phyloP scores from a whole-genome alignment of 2,329 filamentous ascomycete genomes.

The Epichloe gansuensis region DNA sequence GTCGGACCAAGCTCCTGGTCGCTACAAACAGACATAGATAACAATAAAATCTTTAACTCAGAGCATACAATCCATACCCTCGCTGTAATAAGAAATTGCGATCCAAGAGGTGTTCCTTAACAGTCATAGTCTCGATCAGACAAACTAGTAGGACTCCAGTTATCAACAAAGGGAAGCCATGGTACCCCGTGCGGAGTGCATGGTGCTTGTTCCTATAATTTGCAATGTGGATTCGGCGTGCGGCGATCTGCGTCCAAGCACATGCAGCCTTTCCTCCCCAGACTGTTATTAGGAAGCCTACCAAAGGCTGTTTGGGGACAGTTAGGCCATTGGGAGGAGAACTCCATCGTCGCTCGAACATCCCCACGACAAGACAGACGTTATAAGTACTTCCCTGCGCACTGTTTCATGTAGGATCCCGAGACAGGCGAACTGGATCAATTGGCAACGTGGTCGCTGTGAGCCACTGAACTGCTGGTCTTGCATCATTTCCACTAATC shows the following conservation, averaged over 20 bases:
- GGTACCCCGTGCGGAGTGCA: not conserved
- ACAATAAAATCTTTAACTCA: too few species aligned
- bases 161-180: too few species aligned
- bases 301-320: too few species aligned
- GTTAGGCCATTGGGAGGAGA: not conserved
- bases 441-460: constrained; percentile 2
- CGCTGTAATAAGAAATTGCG: too few species aligned
- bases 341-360: not conserved
- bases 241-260: too few species aligned
- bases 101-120: too few species aligned
- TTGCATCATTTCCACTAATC: not conserved
- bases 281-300: not conserved
- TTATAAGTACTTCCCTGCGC: not conserved
- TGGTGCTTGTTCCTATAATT: not conserved
- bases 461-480: not conserved
- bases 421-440: not conserved
- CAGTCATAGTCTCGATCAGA: too few species aligned
- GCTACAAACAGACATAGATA: too few species aligned
- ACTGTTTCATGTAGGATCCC: constrained; percentile 3
- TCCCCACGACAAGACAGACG: not conserved
- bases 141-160: too few species aligned
- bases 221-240: not conserved
- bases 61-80: too few species aligned
- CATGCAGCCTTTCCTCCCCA: not conserved
- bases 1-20: too few species aligned